These are phyloP conservation scores for Angomonas ambiguus DNA, from an alignment of 208 protist genomes.

Conservation along the genomic window DNA sequence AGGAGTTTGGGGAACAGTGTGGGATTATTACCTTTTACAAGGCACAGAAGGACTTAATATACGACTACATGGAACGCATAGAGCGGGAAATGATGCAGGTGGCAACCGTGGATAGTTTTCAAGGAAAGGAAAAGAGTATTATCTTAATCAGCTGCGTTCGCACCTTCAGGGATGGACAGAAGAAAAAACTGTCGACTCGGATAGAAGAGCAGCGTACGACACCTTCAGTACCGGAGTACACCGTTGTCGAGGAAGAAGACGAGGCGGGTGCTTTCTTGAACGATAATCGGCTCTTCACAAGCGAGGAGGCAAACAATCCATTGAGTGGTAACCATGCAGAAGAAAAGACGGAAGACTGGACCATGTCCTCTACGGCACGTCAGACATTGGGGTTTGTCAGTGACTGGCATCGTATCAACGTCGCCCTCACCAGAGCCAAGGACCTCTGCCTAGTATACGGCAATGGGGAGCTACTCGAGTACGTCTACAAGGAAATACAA, in stretches of 20 bases:
- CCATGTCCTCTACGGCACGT: background rate
- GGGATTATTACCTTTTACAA: conserved; percentile 88
- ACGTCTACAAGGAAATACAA: conserved; percentile 15
- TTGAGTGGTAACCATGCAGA: background rate
- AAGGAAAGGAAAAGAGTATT: conserved; percentile 92
- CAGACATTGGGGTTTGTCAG: conserved; percentile 82
- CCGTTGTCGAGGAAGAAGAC: background rate
- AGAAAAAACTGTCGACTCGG: background rate
- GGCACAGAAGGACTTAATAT: conserved; percentile 55
- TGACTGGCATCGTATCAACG: conserved; percentile 89
- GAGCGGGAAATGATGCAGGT: conserved; percentile 70
- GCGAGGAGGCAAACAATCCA: background rate
- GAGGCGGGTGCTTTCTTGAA: background rate
- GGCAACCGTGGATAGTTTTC: conserved; percentile 90
- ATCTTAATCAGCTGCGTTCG: conserved; percentile 91
- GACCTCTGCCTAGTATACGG: conserved; percentile 80
- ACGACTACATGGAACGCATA: conserved; percentile 31
- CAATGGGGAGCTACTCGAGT: conserved; percentile 31
- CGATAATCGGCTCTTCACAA: background rate
- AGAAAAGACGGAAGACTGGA: background rate
- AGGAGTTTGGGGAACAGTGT: conserved; percentile 42
- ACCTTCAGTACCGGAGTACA: too few species aligned
- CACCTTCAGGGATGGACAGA: conserved; percentile 11
- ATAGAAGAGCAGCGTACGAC: background rate
- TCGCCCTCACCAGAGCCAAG: conserved; percentile 89